Evolutionary conservation across 441 rosid genomes (phyloP).

Genomic region (Erodium texanum): DNA sequence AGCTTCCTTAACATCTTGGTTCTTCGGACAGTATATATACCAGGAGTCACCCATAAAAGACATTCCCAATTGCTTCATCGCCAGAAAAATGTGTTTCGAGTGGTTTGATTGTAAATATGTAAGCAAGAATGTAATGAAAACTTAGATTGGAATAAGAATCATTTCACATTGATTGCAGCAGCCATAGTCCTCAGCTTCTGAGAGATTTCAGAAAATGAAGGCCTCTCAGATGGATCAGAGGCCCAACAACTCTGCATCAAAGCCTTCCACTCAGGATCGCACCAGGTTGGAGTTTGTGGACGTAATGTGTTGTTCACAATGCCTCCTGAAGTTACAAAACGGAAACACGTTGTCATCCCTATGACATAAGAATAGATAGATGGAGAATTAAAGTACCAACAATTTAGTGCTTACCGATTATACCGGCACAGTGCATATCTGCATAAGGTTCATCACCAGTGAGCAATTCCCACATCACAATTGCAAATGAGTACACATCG

Average conservation of each 20-base stretch:
- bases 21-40: not conserved
- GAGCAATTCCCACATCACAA: conserved; percentile 97
- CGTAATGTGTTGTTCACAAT: conserved; percentile 90
- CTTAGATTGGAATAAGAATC: not conserved
- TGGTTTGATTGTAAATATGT: not conserved
- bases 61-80: not conserved
- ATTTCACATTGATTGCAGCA: not conserved
- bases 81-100: not conserved
- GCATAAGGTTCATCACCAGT: conserved; percentile 96
- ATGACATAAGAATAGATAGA: too few relatives aligned
- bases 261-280: conserved; percentile 95
- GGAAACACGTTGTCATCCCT: not conserved
- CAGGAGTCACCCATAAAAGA: not conserved
- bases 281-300: conserved; percentile 92
- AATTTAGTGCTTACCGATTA: conserved; percentile 54
- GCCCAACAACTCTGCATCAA: conserved; percentile 92
- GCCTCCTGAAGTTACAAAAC: conserved; percentile 50
- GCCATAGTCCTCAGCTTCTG: conserved; percentile 5
- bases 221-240: conserved; percentile 70
- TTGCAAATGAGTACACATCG: conserved; percentile 95
- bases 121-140: not conserved
- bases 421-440: conserved; percentile 85
- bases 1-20: not conserved
- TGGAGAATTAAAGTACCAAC: not conserved
- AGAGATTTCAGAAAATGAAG: conserved; percentile 35